Evolutionary conservation across 2,329 filamentous ascomycete species (phyloP).

Genomic region (Anthostomella pinea): DNA sequence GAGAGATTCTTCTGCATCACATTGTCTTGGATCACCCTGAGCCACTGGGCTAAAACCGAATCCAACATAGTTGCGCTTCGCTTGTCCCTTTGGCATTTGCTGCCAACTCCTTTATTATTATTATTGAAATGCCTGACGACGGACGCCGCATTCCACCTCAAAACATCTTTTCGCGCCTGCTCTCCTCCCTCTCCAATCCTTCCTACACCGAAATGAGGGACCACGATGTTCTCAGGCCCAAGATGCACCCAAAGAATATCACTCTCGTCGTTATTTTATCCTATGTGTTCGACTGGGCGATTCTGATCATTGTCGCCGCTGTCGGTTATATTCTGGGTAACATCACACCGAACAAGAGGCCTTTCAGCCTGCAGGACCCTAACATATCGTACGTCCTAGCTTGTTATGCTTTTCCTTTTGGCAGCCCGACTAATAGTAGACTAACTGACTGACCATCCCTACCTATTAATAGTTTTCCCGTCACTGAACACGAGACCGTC

Average conservation of each 20-base stretch:
- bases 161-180: slow-evolving; percentile 20
- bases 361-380: slow-evolving; percentile 70
- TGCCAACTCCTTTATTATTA: slow-evolving; percentile 6
- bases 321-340: slow-evolving; percentile 59
- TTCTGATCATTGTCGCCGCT: slow-evolving; percentile 58
- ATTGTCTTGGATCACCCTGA: not conserved
- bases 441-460: slow-evolving; percentile 5
- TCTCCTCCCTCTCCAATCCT: slow-evolving; percentile 18
- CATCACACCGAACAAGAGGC: slow-evolving; percentile 62
- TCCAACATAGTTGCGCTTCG: no score
- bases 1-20: slow-evolving; percentile 1
- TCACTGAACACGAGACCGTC: slow-evolving; percentile 68
- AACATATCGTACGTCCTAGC: slow-evolving; percentile 62
- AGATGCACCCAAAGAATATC: slow-evolving; percentile 20
- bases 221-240: slow-evolving; percentile 16
- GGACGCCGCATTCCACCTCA: slow-evolving; percentile 20
- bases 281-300: slow-evolving; percentile 72
- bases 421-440: not conserved
- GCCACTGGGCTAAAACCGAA: not conserved
- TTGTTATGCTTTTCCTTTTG: slow-evolving; percentile 5
- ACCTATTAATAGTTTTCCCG: slow-evolving; percentile 59
- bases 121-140: slow-evolving; percentile 26
- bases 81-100: no score
- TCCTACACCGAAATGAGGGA: slow-evolving; percentile 32
- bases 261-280: slow-evolving; percentile 52